A percentile compares a stretch with the other conserved stretches of the same genome.
Evolutionary conservation across 169 alveolate genomes (phyloP).

Genomic region (Babesia ovis): DNA sequence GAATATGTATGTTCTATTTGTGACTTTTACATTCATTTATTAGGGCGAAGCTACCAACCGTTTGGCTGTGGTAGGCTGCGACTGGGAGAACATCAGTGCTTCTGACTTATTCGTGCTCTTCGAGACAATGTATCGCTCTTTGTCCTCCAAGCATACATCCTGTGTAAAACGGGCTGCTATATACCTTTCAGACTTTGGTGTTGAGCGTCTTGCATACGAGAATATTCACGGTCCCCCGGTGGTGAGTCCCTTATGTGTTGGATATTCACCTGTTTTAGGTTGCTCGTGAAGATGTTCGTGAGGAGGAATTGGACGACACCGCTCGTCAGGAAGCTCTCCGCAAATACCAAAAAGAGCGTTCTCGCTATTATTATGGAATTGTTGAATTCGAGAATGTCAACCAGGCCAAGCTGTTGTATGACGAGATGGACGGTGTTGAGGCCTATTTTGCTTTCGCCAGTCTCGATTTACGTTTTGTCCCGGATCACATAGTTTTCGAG

Average conservation of each 20-base stretch:
- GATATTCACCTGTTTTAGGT: background rate
- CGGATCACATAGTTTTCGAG: conserved; percentile 88
- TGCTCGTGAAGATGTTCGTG: conserved; percentile 30
- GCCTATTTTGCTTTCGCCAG: conserved; percentile 90
- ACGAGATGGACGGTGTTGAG: conserved; percentile 94
- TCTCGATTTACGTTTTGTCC: conserved; percentile 92
- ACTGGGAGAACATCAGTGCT: conserved; percentile 94
- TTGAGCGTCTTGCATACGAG: conserved; percentile 89
- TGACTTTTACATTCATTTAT: conserved; percentile 33
- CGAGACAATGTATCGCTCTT: conserved; percentile 80
- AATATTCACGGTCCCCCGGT: conserved; percentile 88
- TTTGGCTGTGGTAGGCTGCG: conserved; percentile 94
- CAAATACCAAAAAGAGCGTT: conserved; percentile 69
- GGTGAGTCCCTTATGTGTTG: conserved; percentile 36
- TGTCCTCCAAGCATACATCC: conserved; percentile 76
- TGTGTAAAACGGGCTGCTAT: conserved; percentile 87
- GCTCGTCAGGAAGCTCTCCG: conserved; percentile 73
- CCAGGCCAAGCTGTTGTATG: conserved; percentile 89
- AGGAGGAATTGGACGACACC: conserved; percentile 59
- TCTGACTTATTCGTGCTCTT: conserved; percentile 91
- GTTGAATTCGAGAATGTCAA: conserved; percentile 87
- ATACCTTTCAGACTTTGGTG: conserved; percentile 93
- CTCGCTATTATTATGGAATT: conserved; percentile 91
- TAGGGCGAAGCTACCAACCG: conserved; percentile 86
- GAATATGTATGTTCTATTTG: conserved; percentile 47